Evolutionary conservation across 2,329 filamentous ascomycete genomes (phyloP).

Genomic region (Fusarium ambrosium): DNA sequence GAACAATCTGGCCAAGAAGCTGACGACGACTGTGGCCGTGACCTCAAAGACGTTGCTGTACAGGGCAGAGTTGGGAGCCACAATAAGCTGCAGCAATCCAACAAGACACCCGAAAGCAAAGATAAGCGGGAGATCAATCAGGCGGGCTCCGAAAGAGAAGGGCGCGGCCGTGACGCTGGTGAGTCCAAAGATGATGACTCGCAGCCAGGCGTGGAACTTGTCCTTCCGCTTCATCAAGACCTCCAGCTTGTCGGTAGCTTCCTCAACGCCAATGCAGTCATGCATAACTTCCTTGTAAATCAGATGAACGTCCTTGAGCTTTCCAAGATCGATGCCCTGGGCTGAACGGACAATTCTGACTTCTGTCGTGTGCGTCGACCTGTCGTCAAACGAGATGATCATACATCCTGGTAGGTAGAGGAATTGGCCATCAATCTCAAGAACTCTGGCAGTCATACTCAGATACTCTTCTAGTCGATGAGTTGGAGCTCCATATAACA

Average conservation of each 20-base stretch:
- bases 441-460: conserved; percentile 83
- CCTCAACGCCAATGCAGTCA: conserved; percentile 69
- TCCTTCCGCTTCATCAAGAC: conserved; percentile 66
- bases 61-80: conserved; percentile 77
- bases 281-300: conserved; percentile 76
- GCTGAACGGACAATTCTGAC: conserved; percentile 72
- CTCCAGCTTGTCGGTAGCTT: conserved; percentile 67
- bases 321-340: conserved; percentile 72
- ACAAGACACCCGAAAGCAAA: conserved; percentile 79
- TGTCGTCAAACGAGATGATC: conserved; percentile 90
- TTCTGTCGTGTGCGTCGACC: conserved; percentile 73
- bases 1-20: conserved; percentile 73
- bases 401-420: conserved; percentile 92
- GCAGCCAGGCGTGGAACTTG: conserved; percentile 65
- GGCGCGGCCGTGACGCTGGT: conserved; percentile 80
- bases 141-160: conserved; percentile 79
- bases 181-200: conserved; percentile 77
- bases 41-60: conserved; percentile 77
- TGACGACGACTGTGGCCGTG: conserved; percentile 70
- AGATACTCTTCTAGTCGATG: conserved; percentile 93
- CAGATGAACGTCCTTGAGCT: conserved; percentile 71
- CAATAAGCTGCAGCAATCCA: conserved; percentile 77
- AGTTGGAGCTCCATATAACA: conserved; percentile 90
- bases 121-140: conserved; percentile 79
- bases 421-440: conserved; percentile 90